phyloP scores from a whole-genome alignment of 2,329 filamentous ascomycete genomes.

The Coccinonectria pachysandricola region DNA sequence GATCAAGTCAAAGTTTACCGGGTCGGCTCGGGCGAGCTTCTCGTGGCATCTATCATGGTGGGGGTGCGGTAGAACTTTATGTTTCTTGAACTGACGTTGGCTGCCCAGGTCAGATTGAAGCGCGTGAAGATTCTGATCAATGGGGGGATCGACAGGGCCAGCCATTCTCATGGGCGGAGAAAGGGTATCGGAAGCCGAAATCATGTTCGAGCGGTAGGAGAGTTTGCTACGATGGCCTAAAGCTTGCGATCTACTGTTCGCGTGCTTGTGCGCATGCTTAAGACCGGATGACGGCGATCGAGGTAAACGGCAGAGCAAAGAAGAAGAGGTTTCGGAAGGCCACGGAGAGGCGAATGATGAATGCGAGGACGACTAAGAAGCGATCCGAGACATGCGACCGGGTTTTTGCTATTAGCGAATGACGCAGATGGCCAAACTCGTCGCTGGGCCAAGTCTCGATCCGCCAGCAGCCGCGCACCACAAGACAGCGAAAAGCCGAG shows the following conservation, averaged over 20 bases:
- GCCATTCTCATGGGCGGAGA: slow-evolving; percentile 25
- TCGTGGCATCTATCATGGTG: slow-evolving; percentile 16
- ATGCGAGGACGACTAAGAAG: slow-evolving; percentile 8
- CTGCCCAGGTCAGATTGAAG: slow-evolving; percentile 17
- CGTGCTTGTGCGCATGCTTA: slow-evolving; percentile 16
- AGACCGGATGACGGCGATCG: too few relatives aligned
- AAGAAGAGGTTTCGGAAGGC: too few relatives aligned
- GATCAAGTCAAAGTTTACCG: slow-evolving; percentile 14
- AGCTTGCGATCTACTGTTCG: too few relatives aligned
- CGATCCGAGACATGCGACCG: slow-evolving; percentile 15
- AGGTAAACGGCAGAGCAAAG: too few relatives aligned
- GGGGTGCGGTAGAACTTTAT: slow-evolving; percentile 33
- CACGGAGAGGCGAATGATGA: slow-evolving; percentile 7
- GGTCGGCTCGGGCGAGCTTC: slow-evolving; percentile 12
- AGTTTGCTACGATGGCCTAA: slow-evolving; percentile 16
- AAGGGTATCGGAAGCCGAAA: slow-evolving; percentile 17
- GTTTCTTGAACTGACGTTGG: slow-evolving; percentile 34
- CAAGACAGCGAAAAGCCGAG: slow-evolving; percentile 8
- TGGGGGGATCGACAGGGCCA: slow-evolving; percentile 18
- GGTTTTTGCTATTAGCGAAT: too few relatives aligned
- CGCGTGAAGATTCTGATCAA: slow-evolving; percentile 18
- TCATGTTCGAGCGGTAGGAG: slow-evolving; percentile 15
- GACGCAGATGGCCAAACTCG: too few relatives aligned
- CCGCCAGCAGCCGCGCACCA: too few relatives aligned
- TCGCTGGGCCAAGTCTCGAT: slow-evolving; percentile 7